Evolutionary conservation across 1,284 basidiomycete species (phyloP).

Genomic region (Cryptococcus neoformans): DNA sequence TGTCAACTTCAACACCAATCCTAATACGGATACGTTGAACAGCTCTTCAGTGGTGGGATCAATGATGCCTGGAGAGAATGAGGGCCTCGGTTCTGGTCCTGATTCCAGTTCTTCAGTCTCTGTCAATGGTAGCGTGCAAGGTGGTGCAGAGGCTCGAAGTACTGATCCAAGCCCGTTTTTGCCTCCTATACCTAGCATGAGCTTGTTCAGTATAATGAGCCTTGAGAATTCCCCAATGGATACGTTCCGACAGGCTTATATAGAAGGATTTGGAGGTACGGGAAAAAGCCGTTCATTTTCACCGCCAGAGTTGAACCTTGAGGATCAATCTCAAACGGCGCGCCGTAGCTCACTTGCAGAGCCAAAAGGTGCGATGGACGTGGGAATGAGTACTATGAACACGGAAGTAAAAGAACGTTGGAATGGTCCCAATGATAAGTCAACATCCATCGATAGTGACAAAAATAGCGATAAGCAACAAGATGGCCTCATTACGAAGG

Average conservation of each 20-base stretch:
- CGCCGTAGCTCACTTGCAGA: background rate
- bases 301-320: background rate
- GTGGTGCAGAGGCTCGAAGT: no score
- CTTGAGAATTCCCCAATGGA: constrained; percentile 21
- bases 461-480: background rate
- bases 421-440: background rate
- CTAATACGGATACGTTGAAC: constrained; percentile 3
- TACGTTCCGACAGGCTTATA: background rate
- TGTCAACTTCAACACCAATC: constrained; percentile 5
- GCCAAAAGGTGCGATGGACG: background rate
- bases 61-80: no score
- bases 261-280: no score
- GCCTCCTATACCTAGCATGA: constrained; percentile 33
- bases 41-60: no score
- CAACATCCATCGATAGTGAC: background rate
- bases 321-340: background rate
- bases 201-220: constrained; percentile 35
- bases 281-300: no score
- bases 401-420: no score
- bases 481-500: no score
- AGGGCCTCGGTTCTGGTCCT: no score
- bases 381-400: no score
- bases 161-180: background rate
- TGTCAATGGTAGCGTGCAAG: no score
- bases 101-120: no score